A percentile compares a stretch with the other conserved stretches of the same genome.
Evolutionary conservation across 2,329 filamentous ascomycete species (phyloP).

Genomic region (Byssoonygena ceratinophila): DNA sequence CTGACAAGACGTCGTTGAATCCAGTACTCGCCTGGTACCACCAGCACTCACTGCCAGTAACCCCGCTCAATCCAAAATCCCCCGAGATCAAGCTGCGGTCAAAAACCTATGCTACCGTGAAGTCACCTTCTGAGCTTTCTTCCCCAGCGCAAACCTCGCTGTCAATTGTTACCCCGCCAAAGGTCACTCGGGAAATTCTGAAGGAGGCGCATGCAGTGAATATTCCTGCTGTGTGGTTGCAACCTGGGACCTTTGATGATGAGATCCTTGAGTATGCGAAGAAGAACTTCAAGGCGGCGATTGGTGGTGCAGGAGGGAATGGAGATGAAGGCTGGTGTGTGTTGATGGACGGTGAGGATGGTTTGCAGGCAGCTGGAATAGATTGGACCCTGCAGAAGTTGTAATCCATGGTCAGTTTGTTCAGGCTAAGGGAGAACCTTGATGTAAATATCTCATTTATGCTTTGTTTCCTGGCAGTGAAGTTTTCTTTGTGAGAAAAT

Average conservation of each 20-base stretch:
- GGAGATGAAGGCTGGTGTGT: conserved; percentile 78
- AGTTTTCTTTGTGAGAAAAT: background rate
- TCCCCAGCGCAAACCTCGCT: conserved; percentile 61
- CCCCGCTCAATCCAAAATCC: conserved; percentile 68
- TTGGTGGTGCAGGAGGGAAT: conserved; percentile 54
- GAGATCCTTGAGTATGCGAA: conserved; percentile 60
- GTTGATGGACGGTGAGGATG: conserved; percentile 65
- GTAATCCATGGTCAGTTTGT: conserved; percentile 20
- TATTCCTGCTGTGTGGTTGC: conserved; percentile 70
- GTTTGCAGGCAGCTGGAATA: conserved; percentile 48
- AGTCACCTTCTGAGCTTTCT: conserved; percentile 55
- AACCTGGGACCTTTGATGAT: conserved; percentile 79
- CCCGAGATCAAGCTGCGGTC: conserved; percentile 53
- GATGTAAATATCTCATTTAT: background rate
- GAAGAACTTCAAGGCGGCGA: conserved; percentile 56
- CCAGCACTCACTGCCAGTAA: conserved; percentile 61
- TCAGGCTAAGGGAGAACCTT: background rate
- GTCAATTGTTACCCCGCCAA: conserved; percentile 78
- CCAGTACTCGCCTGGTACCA: conserved; percentile 87
- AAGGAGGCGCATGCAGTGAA: conserved; percentile 66
- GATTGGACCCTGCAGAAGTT: conserved; percentile 35
- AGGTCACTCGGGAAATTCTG: conserved; percentile 62
- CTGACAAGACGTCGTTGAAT: background rate
- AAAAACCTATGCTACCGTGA: conserved; percentile 52
- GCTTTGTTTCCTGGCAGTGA: background rate